Conservation (phyloP, 148 eudicot species). For the Nyssa sinensis region DNA sequence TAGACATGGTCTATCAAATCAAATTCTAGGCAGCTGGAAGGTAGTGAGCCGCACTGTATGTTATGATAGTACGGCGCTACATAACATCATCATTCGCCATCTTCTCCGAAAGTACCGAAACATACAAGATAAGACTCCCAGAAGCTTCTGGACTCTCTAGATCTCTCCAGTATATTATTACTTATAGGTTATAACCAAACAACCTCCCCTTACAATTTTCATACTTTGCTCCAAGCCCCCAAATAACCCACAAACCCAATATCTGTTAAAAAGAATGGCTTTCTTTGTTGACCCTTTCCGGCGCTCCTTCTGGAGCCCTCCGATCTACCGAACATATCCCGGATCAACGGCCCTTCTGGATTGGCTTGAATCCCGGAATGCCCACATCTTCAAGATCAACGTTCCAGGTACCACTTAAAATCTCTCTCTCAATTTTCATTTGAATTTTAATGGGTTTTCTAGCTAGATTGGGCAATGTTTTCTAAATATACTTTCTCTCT, state of each 20-base stretch:
- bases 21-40: too few species aligned
- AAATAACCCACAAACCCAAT: not conserved
- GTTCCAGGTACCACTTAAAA: conserved; percentile 50
- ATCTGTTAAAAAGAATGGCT: conserved; percentile 25
- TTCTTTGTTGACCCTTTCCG: conserved; percentile 57
- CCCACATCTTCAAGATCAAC: conserved; percentile 75
- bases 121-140: not conserved
- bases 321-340: conserved; percentile 30
- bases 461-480: too few species aligned
- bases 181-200: not conserved
- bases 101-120: not conserved
- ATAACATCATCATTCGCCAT: not conserved
- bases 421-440: not conserved
- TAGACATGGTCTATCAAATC: too few species aligned
- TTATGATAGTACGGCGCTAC: not conserved
- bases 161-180: not conserved
- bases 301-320: conserved; percentile 44
- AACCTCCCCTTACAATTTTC: not conserved
- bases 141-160: not conserved
- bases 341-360: conserved; percentile 61
- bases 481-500: not conserved
- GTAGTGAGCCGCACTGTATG: too few species aligned
- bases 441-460: too few species aligned
- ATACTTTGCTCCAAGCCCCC: too few species aligned
- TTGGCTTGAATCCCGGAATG: conserved; percentile 60